Percentiles rank a stretch among this genome's conserved stretches.
Evolutionary conservation across 441 rosid genomes (phyloP).

Genomic region (Bocquillonia castaneifolia): DNA sequence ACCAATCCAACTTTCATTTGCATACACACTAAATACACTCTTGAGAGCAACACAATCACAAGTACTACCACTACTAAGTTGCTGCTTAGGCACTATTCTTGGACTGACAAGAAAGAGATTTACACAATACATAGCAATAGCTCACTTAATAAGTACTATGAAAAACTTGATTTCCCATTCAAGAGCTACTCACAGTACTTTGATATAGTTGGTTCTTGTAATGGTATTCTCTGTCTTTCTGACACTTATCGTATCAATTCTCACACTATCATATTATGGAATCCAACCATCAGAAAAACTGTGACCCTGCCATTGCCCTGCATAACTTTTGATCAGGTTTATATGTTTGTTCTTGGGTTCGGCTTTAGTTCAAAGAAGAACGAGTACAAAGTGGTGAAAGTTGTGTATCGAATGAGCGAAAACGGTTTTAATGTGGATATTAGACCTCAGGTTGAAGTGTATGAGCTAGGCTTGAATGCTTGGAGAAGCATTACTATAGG

Average conservation of each 20-base stretch:
- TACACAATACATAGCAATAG: constrained; percentile 6
- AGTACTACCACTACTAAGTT: not conserved
- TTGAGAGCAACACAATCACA: not conserved
- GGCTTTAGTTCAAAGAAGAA: constrained; percentile 20
- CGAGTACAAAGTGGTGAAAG: constrained; percentile 25
- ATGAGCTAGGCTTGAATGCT: not conserved
- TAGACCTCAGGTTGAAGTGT: constrained; percentile 14
- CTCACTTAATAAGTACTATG: constrained; percentile 4
- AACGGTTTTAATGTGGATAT: not conserved
- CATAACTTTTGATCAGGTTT: not conserved
- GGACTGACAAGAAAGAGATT: not conserved
- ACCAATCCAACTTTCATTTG: constrained; percentile 23
- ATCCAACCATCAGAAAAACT: constrained; percentile 22
- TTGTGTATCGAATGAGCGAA: constrained; percentile 11
- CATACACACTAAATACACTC: constrained; percentile 13
- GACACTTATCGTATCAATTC: constrained; percentile 3
- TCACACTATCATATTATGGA: constrained; percentile 20
- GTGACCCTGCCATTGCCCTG: constrained; percentile 9
- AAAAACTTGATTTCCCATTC: constrained; percentile 15
- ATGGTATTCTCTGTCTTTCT: constrained; percentile 22
- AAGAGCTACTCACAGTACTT: constrained; percentile 13
- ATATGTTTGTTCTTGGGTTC: constrained; percentile 24
- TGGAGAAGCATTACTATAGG: constrained; percentile 13
- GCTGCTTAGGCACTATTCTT: constrained; percentile 21
- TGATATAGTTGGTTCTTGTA: constrained; percentile 23